These are phyloP conservation scores for Globisporangium uncinulatum DNA, from an alignment of 352 stramenopile genomes.

Conservation along the genomic window DNA sequence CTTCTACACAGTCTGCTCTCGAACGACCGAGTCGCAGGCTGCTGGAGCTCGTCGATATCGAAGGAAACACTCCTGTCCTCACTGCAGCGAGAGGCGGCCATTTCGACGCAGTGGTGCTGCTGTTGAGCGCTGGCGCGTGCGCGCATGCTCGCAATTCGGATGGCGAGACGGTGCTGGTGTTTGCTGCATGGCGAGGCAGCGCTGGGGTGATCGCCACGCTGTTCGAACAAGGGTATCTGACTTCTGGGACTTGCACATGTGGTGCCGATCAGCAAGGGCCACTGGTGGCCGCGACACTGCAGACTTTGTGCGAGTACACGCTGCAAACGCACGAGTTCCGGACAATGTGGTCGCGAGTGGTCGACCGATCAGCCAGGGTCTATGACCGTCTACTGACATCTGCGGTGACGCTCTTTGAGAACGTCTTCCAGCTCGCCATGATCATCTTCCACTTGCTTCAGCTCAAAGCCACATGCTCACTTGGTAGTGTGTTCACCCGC, in stretches of 20 bases:
- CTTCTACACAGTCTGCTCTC: too few relatives aligned
- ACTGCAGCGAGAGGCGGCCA: too few relatives aligned
- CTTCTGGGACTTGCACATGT: too few relatives aligned
- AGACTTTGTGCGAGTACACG: background rate
- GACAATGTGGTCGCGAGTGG: background rate
- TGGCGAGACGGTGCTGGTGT: too few relatives aligned
- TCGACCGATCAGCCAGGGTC: background rate
- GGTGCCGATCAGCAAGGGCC: background rate
- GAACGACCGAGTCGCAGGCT: too few relatives aligned
- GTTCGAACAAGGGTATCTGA: background rate
- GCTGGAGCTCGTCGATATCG: too few relatives aligned
- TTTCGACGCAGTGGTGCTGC: background rate
- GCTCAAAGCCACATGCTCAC: background rate
- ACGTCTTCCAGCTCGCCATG: background rate
- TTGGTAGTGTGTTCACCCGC: background rate
- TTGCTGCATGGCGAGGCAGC: background rate
- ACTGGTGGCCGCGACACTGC: background rate
- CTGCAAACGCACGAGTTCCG: background rate
- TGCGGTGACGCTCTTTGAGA: background rate
- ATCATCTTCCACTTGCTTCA: background rate
- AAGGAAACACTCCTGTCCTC: too few relatives aligned
- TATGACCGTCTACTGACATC: background rate
- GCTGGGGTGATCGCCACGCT: background rate
- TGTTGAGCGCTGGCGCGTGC: background rate
- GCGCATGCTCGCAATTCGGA: background rate